These are phyloP conservation scores for Erodium trifolium DNA, from an alignment of 441 rosid genomes.

Conservation along the genomic window DNA sequence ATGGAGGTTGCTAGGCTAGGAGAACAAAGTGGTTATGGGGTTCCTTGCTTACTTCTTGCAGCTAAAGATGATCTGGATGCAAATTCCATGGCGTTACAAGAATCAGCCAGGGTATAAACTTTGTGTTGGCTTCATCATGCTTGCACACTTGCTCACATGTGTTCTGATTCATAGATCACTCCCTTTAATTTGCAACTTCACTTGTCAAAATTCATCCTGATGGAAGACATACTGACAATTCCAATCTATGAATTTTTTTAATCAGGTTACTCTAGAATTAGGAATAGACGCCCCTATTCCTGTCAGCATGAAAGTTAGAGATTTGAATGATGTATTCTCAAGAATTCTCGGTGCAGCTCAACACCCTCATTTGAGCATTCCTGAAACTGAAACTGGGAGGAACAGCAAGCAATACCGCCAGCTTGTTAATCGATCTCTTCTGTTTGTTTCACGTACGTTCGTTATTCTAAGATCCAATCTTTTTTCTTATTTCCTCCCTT, in stretches of 20 bases:
- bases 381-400: conserved; percentile 65
- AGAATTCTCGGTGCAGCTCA: conserved; percentile 51
- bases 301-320: conserved; percentile 42
- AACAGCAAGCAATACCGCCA: conserved; percentile 48
- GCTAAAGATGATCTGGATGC: conserved; percentile 69
- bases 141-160: background rate
- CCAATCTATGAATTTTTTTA: conserved; percentile 8
- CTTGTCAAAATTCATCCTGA: background rate
- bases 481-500: background rate
- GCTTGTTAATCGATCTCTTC: conserved; percentile 47
- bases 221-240: conserved; percentile 11
- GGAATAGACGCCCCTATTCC: conserved; percentile 61
- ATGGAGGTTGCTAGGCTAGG: conserved; percentile 60
- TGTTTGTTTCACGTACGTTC: conserved; percentile 52
- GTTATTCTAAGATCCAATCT: background rate
- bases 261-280: conserved; percentile 50
- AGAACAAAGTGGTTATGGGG: conserved; percentile 47
- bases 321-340: conserved; percentile 36
- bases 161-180: background rate
- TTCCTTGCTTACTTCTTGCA: conserved; percentile 61
- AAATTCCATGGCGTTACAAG: conserved; percentile 49
- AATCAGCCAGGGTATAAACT: conserved; percentile 47
- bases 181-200: background rate
- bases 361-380: conserved; percentile 60
- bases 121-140: conserved; percentile 6